These are phyloP conservation scores for Xylogone sp. DNA, from an alignment of 2,329 filamentous ascomycete genomes.

Conservation along the genomic window DNA sequence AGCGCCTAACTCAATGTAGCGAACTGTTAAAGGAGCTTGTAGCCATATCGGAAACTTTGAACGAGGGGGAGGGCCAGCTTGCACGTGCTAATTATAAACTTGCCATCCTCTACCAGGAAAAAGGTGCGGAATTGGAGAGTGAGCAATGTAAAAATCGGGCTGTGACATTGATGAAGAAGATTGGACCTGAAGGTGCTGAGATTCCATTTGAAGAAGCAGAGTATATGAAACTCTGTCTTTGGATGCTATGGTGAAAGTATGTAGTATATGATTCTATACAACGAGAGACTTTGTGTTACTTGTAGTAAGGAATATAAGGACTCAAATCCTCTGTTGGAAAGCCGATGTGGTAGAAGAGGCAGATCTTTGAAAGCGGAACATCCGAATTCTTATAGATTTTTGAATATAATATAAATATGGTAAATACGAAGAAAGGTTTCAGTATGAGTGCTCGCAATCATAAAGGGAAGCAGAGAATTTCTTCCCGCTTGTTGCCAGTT, in stretches of 20 bases:
- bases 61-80: conserved; percentile 2
- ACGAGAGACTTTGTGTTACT: no score
- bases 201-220: conserved; percentile 1
- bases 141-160: conserved; percentile 1
- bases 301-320: no score
- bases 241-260: conserved; percentile 4
- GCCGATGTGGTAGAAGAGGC: no score
- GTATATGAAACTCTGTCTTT: conserved; percentile 6
- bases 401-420: no score
- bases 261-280: not conserved
- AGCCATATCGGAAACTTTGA: not conserved
- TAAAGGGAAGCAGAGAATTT: no score
- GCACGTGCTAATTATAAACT: conserved; percentile 5
- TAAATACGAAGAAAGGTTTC: no score
- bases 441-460: no score
- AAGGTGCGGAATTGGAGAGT: not conserved
- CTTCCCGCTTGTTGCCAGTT: no score
- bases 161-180: conserved; percentile 1
- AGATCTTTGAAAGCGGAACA: no score
- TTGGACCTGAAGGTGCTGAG: not conserved
- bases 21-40: conserved; percentile 4
- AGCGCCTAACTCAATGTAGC: not conserved
- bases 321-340: no score
- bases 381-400: no score
- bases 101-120: conserved; percentile 2